Evolutionary conservation across 2,329 filamentous ascomycete species (phyloP), one percentile per base, ranked within the genome.

Genomic region (Dactylellina haptotyla): DNA sequence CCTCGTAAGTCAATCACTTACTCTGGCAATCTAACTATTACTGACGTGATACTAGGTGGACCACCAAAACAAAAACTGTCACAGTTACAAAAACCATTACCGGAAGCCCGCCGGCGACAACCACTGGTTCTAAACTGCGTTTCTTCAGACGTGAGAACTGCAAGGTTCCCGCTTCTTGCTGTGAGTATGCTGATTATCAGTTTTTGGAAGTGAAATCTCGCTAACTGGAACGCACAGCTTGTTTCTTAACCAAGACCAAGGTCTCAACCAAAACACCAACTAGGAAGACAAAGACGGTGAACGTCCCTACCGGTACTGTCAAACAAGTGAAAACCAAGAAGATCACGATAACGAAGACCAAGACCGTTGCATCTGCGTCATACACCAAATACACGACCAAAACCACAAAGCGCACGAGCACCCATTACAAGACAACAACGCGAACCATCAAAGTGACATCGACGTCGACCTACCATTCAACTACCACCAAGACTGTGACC

Each of bases 381-480:
- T 10, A 12, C 2, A 58, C 54, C 2, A 58, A 45, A 23, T 58
- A 43, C 10, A 43, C 34, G 4, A 45, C 54, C 20, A 25, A 28
- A n/a, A 58, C 54, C 4, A 28, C 54, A 9, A 58, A 34, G 23
- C 34, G 37, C 5, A 58, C 54, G 1, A 58, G 37, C 32, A 45
- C 54, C 14, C 16, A 43, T 25, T 45, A 45, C 23, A 3, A 10
- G 2, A 58, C 37, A 1, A 26, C 54, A 1, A 58, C 34, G 1
- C 18, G 18, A 9, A 14, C 25, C 16, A 25, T 58, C 37, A 30
- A 30, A 3, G 37, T 45, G 14, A 58, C 54, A 3, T 43, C 18
- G 3, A 58, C 54, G 5, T 26, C 12, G n/a, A 16, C 37, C 2
- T 12, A 30, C 6, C 32, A 12, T 23, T 18, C 18, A n/a, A 58